Evolutionary conservation across 2,329 filamentous ascomycete species (phyloP).

Genomic region (Knufia petricola): DNA sequence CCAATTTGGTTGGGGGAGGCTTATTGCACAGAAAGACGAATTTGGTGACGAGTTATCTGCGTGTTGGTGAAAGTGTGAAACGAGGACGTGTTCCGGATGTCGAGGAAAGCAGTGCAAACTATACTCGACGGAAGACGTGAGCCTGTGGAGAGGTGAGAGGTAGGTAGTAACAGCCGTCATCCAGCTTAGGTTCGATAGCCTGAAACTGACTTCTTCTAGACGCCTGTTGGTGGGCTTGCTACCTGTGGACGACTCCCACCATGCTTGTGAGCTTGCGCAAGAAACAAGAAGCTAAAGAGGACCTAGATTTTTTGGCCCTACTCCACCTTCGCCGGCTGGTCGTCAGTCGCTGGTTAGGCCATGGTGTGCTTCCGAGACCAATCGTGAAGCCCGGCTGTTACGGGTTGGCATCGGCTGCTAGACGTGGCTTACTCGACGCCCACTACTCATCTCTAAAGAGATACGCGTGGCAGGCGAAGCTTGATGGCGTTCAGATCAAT

Average conservation of each 20-base stretch:
- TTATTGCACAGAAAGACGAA: neutral
- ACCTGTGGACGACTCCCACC: neutral
- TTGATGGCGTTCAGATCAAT: neutral
- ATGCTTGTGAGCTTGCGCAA: neutral
- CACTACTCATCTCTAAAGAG: neutral
- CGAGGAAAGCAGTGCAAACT: neutral
- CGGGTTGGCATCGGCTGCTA: too few species aligned
- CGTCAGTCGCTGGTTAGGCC: neutral
- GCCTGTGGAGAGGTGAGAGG: neutral
- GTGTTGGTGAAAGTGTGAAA: neutral
- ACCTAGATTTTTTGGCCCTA: neutral
- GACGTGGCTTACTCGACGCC: too few species aligned
- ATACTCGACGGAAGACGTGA: neutral
- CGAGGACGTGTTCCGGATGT: neutral
- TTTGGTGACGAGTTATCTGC: neutral
- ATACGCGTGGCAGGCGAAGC: neutral
- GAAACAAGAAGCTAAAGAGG: too few species aligned
- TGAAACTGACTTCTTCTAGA: neutral
- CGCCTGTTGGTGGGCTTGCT: neutral
- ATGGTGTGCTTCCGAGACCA: neutral
- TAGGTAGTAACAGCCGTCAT: neutral
- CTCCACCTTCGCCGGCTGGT: neutral
- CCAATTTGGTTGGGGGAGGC: neutral
- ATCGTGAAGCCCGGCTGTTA: neutral
- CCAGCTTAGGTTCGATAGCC: neutral